These are phyloP conservation scores for Cajanus cajan DNA, from an alignment of 306 rosid species.

Conservation along the genomic window DNA sequence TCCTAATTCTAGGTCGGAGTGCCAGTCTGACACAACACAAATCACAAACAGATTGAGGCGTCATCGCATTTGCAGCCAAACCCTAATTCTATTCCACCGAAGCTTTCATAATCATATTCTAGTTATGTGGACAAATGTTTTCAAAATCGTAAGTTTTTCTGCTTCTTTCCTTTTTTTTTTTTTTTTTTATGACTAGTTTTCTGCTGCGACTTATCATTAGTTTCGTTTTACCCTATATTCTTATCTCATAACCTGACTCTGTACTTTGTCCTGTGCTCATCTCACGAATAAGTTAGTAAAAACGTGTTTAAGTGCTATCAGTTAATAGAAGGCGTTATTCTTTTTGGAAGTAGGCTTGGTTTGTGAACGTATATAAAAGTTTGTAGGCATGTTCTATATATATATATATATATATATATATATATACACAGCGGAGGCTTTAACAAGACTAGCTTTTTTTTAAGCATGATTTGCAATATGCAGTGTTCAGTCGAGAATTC, in stretches of 20 bases:
- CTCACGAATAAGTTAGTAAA: neutral
- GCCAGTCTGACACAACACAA: neutral
- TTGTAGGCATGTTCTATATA: no score
- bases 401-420: no score
- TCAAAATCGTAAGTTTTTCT: conserved; percentile 44
- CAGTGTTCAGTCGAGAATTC: neutral
- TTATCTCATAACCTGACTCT: neutral
- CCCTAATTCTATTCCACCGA: conserved; percentile 31
- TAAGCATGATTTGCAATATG: neutral
- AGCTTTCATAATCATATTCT: neutral
- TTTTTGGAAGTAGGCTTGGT: neutral
- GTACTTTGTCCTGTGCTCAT: neutral
- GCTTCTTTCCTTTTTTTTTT: neutral
- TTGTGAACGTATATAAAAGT: neutral
- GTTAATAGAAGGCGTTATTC: neutral
- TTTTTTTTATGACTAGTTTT: neutral
- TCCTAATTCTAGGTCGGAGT: neutral
- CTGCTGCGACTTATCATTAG: neutral
- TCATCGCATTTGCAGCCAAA: conserved; percentile 19
- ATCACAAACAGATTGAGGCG: conserved; percentile 1
- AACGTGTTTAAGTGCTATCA: neutral
- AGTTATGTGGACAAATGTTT: conserved; percentile 54
- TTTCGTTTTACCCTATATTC: conserved; percentile 6
- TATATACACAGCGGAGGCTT: neutral
- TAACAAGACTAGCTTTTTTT: neutral